Evolutionary conservation across 2,329 filamentous ascomycete genomes (phyloP).

Genomic region (Cytospora piceicola): DNA sequence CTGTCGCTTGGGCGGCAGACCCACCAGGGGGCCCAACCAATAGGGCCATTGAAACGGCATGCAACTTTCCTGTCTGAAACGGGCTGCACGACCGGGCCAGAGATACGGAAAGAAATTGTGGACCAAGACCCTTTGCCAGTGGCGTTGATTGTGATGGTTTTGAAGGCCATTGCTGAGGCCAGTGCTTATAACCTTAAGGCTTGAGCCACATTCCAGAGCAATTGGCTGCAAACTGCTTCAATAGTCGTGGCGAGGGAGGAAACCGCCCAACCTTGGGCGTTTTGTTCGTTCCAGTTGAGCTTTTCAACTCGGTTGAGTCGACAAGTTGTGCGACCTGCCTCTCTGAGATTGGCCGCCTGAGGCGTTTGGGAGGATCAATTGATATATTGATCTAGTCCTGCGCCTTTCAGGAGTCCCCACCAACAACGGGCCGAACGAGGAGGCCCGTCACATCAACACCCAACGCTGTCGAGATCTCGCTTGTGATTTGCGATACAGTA

Average conservation of each 20-base stretch:
- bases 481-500: background rate
- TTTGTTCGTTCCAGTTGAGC: background rate
- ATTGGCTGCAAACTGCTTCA: slow-evolving; percentile 6
- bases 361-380: background rate
- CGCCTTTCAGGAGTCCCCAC: background rate
- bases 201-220: background rate
- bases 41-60: slow-evolving; percentile 1
- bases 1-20: slow-evolving; percentile 13
- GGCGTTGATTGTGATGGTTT: background rate
- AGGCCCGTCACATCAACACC: background rate
- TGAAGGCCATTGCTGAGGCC: background rate
- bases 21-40: slow-evolving; percentile 18
- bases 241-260: background rate
- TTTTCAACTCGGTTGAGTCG: background rate
- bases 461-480: background rate
- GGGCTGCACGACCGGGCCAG: background rate
- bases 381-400: background rate
- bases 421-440: background rate
- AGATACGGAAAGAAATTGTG: slow-evolving; percentile 14
- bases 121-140: slow-evolving; percentile 11
- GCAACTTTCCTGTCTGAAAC: slow-evolving; percentile 17
- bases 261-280: background rate
- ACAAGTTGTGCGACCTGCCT: background rate
- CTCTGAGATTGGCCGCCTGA: background rate
- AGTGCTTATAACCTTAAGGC: background rate